Evolutionary conservation across 2,329 filamentous ascomycete species (phyloP), one percentile per base, ranked within the genome.

Genomic region (Pyricularia grisea): DNA sequence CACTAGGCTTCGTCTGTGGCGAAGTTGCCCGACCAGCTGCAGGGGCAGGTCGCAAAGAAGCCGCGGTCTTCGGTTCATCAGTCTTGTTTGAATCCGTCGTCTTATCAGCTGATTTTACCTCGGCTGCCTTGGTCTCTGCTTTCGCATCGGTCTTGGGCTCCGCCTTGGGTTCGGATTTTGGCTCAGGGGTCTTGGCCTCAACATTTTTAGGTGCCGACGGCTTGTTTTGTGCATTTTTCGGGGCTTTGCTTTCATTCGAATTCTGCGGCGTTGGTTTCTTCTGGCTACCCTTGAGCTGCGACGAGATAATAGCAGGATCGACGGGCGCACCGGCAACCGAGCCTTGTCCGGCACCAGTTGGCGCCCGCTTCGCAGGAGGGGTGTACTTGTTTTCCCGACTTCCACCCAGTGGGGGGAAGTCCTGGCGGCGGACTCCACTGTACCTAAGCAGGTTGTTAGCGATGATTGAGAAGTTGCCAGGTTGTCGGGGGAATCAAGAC

Each of bases 291-390:
- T 85, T 87, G 70, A 97, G 82, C 75, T 93, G 90, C n/a, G 93
- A 90, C 7, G 92, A 94, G 75, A 97, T 96, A 75, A 97, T 97
- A 42, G 94, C 92, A 70, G 93, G 92, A 76, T 97, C 92, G 67
- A 94, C 87, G 17, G 92, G 92, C 60, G 88, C 92, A 63, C 92
- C 91, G 72, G 88, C 85, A 27, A 94, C 89, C 10, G 90, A 92
- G 4, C 92, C 83, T 72, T 92, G 87, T 30, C 84, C 88, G 36
- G 91, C 87, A 23, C 60, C 60, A 28, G 60, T 28, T 25, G 92
- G 92, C 10, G 94, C 91, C 73, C 95, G 88, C 78, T 92, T 88
- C 23, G 92, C 94, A 4, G 95, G 95, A 42, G 95, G 94, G 0
- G 91, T 97, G 78, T 99, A 99, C 78, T 92, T 94, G 79, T 87